Percentiles rank a stretch among this genome's conserved stretches.
These are phyloP conservation scores for Chlorella sp. DNA, from an alignment of 139 green algal species.

Conservation along the genomic window DNA sequence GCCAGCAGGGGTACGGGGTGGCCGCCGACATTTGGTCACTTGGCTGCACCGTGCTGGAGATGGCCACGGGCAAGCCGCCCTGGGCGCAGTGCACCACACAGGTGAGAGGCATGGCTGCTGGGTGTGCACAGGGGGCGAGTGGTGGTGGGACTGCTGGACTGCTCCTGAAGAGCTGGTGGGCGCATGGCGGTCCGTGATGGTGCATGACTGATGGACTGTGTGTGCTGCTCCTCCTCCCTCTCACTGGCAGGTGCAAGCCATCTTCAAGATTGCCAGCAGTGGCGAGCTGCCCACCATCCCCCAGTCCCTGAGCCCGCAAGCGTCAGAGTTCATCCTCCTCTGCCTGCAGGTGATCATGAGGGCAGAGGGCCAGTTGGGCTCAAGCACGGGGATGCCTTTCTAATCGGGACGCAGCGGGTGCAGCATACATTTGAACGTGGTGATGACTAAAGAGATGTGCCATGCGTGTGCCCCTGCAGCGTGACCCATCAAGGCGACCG, in stretches of 20 bases:
- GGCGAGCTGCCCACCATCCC: constrained; percentile 64
- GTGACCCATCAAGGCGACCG: constrained; percentile 46
- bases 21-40: constrained; percentile 85
- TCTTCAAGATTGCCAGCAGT: constrained; percentile 82
- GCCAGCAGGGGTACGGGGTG: constrained; percentile 44
- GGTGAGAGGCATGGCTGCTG: too few relatives aligned
- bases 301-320: constrained; percentile 56
- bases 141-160: too few relatives aligned
- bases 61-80: constrained; percentile 81
- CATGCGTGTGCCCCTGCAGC: neutral
- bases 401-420: too few relatives aligned
- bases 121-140: too few relatives aligned
- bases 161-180: too few relatives aligned
- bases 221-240: neutral
- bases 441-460: neutral
- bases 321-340: constrained; percentile 78
- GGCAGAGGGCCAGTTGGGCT: too few relatives aligned
- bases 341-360: constrained; percentile 63
- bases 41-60: constrained; percentile 87
- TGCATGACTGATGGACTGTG: too few relatives aligned
- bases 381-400: too few relatives aligned
- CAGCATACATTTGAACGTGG: constrained; percentile 10
- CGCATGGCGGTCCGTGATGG: too few relatives aligned
- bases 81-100: constrained; percentile 55
- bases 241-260: constrained; percentile 43